Base-by-base conservation (phyloP, 2,329 filamentous ascomycete species). In the Fusarium sp. region DNA sequence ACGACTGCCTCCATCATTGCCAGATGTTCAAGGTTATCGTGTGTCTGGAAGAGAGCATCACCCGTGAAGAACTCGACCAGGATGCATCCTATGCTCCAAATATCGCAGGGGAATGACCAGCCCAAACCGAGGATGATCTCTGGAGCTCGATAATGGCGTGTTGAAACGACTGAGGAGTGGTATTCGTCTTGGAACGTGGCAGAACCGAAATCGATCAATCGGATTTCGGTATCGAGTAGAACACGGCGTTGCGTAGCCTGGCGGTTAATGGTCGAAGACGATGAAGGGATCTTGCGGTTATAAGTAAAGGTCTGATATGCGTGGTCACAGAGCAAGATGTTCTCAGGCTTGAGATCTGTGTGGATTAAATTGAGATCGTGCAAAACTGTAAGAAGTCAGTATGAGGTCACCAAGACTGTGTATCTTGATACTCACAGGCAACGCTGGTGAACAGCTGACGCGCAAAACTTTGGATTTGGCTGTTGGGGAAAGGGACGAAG, bases 291-390 rank as follows among this genome's bases (percentile, higher is more conserved):
- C 74, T 88, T 87, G 68, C 90, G 84, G 76, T 90, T 91, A 75
- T 92, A 92, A 3, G 89, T 91, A 73, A 92, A 92, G 3, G 89
- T 91, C 76, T 92, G 90, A 70, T 91, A 92, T 5, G 84, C 81
- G 72, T 86, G 88, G 67, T 91, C 85, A 69, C 88, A 90, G 13
- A 92, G 83, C 29, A 92, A 83, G 66, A 92, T 92, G 72, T 92
- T 92, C 75, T 92, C 90, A 0, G 90, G 90, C 76, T 92, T 92
- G 49, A 92, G 79, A 77, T 92, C 90, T 12, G 96, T 99, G 79
- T 99, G 96, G 66, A 99, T 98, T 71, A 99, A 88, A 79, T 98
- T 97, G 20, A 99, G 87, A 81, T 99, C 96, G 78, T 99, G 96
- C 24, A 99, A 86, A 80, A 98, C 94, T 97, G 34, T 1, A 29